Base-by-base conservation (phyloP, 306 rosid species). In the Bauhinia variegata region DNA sequence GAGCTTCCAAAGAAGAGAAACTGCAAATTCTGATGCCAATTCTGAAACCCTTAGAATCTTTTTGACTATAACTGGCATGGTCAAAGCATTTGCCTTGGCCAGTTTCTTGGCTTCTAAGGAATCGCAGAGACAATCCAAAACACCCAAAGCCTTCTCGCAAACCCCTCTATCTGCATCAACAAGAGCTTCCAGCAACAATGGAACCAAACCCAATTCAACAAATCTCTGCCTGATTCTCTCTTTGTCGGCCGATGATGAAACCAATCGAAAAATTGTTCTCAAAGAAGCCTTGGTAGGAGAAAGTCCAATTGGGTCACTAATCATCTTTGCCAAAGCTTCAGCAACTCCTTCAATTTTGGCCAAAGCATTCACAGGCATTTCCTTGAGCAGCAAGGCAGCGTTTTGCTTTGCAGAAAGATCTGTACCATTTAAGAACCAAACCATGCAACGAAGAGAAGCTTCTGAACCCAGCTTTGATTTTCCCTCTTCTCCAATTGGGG, bases 51-150 rank as follows among this genome's bases (percentile, higher is more conserved):
- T 76, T 61, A 89, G 69, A 9, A 89, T 85, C 80, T 84, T 92
- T 91, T 89, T 92, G 0, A 84, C 85, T 81, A 79, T 78, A 41
- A 92, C 75, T 57, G 98, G 98, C 41, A 86, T 67, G 31, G 89
- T 85, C 43, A 92, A 57, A 51, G 92, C 91, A 83, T 89, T 84
- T 51, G 65, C 54, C 52, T 76, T 83, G 5, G 87, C 92, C 31
- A 59, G 61, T 41, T 79, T 80, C 70, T 70, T 81, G 47, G 91
- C 98, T 67, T 80, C 73, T 68, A 68, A 52, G n/a, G 51, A 51
- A 0, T 84, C 88, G 63, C 91, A 87, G 5, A 89, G 5, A 10
- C 70, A 63, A 71, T 86, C 85, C 77, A 92, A 76, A 14, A 92
- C 86, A 19, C 82, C 87, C 36, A 87, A 67, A 42, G 88, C 87